These are phyloP conservation scores for Cordyceps militaris DNA, from an alignment of 2,329 filamentous ascomycete species.

Conservation along the genomic window DNA sequence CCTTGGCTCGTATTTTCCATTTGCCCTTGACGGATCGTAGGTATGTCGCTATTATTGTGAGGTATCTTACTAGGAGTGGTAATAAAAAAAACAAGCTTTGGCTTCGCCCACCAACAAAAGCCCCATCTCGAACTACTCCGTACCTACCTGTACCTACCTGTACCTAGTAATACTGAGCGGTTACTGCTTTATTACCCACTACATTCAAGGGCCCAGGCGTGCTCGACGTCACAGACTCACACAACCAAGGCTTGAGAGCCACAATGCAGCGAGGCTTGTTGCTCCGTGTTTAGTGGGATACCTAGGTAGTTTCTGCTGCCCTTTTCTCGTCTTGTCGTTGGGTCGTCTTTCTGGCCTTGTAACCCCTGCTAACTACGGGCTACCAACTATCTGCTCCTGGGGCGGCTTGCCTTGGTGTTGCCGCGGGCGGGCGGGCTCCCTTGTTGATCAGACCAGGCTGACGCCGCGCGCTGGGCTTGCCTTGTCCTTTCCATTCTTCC, in stretches of 20 bases:
- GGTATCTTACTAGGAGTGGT: neutral
- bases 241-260: neutral
- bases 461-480: neutral
- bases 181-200: neutral
- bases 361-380: neutral
- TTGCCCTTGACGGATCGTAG: neutral
- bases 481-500: neutral
- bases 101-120: neutral
- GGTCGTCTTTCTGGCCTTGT: neutral
- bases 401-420: neutral
- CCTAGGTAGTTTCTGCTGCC: neutral
- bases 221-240: neutral
- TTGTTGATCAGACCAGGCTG: constrained; percentile 11
- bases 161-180: too few relatives aligned
- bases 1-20: neutral
- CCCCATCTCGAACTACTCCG: too few relatives aligned
- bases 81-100: neutral
- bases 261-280: neutral
- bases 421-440: neutral
- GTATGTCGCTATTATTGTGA: neutral
- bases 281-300: constrained; percentile 9
- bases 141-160: too few relatives aligned
- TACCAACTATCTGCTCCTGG: too few relatives aligned
- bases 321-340: neutral
- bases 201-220: neutral